Evolutionary conservation across 257 asterid genomes (phyloP).

Genomic region (Mitragyna speciosa): DNA sequence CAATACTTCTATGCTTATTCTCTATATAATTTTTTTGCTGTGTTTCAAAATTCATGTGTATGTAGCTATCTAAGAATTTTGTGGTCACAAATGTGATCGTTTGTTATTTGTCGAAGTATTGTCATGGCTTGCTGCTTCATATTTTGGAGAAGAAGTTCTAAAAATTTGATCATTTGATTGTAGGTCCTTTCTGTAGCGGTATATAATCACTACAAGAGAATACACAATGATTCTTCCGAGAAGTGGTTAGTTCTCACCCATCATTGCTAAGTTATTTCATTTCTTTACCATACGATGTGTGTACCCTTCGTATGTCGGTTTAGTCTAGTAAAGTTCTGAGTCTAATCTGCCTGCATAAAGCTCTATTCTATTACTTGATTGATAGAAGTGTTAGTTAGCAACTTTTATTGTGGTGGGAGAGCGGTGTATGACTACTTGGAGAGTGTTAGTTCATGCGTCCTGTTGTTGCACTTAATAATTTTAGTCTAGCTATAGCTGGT

Average conservation of each 20-base stretch:
- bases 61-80: neutral
- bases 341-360: neutral
- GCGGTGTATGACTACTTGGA: neutral
- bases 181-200: slow-evolving; percentile 99
- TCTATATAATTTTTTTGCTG: neutral
- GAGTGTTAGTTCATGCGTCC: neutral
- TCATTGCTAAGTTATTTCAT: neutral
- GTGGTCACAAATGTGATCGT: neutral
- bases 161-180: slow-evolving; percentile 15
- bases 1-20: slow-evolving; percentile 10
- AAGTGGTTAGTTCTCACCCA: slow-evolving; percentile 63
- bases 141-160: neutral
- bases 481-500: neutral
- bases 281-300: neutral
- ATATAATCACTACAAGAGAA: slow-evolving; percentile 98
- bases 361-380: neutral
- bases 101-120: neutral
- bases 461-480: neutral
- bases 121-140: neutral
- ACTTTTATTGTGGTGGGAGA: neutral
- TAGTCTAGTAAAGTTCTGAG: slow-evolving; percentile 1
- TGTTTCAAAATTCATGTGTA: neutral
- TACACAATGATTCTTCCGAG: slow-evolving; percentile 62
- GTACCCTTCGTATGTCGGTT: neutral
- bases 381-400: neutral